Conservation (phyloP, 148 eudicot species). For the Spergularia marina region DNA sequence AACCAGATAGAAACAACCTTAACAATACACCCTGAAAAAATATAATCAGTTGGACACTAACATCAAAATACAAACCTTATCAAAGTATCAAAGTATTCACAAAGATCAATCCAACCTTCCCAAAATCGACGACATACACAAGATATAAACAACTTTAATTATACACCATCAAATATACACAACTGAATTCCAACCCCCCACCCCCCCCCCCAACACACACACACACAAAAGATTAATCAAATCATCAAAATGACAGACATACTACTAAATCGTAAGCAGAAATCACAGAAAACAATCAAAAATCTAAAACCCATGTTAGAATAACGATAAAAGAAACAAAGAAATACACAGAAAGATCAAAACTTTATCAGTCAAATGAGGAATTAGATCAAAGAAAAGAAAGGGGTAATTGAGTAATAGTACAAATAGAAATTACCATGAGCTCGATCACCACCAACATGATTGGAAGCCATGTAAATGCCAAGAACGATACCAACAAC, state of each 20-base stretch:
- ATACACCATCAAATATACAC: too few relatives aligned
- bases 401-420: neutral
- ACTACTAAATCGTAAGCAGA: neutral
- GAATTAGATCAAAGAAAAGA: neutral
- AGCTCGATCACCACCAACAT: conserved; percentile 76
- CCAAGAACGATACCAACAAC: conserved; percentile 64
- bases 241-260: neutral
- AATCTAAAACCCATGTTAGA: neutral
- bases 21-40: neutral
- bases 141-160: neutral
- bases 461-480: conserved; percentile 61
- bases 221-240: neutral
- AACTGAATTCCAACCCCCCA: too few relatives aligned
- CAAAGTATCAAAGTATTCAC: neutral
- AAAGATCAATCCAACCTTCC: neutral
- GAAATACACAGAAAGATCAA: neutral
- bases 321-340: neutral
- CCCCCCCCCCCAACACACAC: neutral
- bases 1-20: neutral
- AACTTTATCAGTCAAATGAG: neutral
- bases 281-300: neutral
- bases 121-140: neutral
- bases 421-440: conserved; percentile 48
- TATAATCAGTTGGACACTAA: neutral
- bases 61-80: neutral